Conservation (phyloP, 2,329 filamentous ascomycete genomes). For the Penicillium hordei region DNA sequence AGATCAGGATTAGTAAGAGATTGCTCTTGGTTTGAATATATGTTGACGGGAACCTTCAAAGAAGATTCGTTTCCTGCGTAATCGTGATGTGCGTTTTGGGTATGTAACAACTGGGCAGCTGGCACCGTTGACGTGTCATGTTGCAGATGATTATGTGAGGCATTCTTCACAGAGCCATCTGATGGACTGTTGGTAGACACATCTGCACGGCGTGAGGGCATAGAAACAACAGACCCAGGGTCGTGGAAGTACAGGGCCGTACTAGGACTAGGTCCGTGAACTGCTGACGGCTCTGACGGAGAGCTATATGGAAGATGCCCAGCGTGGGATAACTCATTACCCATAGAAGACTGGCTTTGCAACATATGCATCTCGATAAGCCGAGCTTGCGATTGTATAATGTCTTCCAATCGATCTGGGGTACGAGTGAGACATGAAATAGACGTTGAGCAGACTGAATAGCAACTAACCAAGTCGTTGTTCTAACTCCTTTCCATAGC, state of each 20-base stretch:
- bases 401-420: conserved; percentile 65
- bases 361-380: conserved; percentile 61
- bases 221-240: conserved; percentile 49
- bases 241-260: conserved; percentile 64
- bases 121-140: conserved; percentile 24
- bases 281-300: conserved; percentile 54
- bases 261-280: conserved; percentile 57
- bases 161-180: conserved; percentile 32
- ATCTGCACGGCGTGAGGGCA: conserved; percentile 49
- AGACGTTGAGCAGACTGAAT: background rate
- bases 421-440: background rate
- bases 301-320: conserved; percentile 40
- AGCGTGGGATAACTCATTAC: conserved; percentile 28
- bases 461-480: conserved; percentile 56
- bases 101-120: conserved; percentile 24
- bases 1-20: conserved; percentile 55
- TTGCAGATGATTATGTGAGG: conserved; percentile 24
- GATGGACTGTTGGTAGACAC: conserved; percentile 43
- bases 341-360: conserved; percentile 32
- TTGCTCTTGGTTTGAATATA: conserved; percentile 52
- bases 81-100: conserved; percentile 28
- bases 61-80: conserved; percentile 51
- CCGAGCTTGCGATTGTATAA: conserved; percentile 64
- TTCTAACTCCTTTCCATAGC: conserved; percentile 71
- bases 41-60: conserved; percentile 60